Percentiles rank a stretch among this genome's conserved stretches.
These are phyloP conservation scores for Phylloporus scabripes DNA, from an alignment of 768 basidiomycete genomes.

Conservation along the genomic window DNA sequence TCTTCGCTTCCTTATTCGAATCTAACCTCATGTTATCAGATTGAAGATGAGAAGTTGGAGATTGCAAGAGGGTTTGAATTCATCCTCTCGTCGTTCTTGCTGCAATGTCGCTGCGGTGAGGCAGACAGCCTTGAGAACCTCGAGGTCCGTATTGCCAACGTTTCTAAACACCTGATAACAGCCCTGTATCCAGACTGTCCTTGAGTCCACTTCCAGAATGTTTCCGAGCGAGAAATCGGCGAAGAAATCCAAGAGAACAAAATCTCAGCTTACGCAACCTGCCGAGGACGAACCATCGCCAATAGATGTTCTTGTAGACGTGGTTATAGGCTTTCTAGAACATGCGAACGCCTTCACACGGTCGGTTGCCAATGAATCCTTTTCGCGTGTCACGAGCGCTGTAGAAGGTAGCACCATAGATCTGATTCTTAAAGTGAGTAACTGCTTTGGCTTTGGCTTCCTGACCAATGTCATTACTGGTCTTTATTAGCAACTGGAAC, in stretches of 20 bases:
- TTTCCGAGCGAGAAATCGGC: slow-evolving; percentile 37
- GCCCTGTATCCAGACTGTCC: slow-evolving; percentile 44
- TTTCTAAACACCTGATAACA: neutral
- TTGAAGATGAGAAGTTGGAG: slow-evolving; percentile 13
- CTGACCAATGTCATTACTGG: neutral
- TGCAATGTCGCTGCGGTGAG: slow-evolving; percentile 67
- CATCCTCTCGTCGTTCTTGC: slow-evolving; percentile 60
- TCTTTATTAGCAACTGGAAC: slow-evolving; percentile 74
- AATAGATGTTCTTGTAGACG: slow-evolving; percentile 81
- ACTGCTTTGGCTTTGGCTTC: neutral
- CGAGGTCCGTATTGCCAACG: slow-evolving; percentile 43
- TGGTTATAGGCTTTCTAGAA: slow-evolving; percentile 87
- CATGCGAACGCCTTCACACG: slow-evolving; percentile 76
- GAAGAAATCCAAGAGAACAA: slow-evolving; percentile 39
- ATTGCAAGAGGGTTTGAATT: slow-evolving; percentile 62
- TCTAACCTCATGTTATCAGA: slow-evolving; percentile 7
- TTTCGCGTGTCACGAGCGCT: slow-evolving; percentile 62
- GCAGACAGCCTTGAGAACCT: slow-evolving; percentile 56
- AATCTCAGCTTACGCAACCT: slow-evolving; percentile 1
- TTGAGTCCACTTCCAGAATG: slow-evolving; percentile 54
- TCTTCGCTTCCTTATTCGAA: neutral
- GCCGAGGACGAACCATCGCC: slow-evolving; percentile 44
- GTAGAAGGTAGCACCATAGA: slow-evolving; percentile 70
- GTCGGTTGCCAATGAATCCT: slow-evolving; percentile 72
- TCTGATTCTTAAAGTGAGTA: slow-evolving; percentile 72